A percentile compares a stretch with the other conserved stretches of the same genome.
phyloP scores from a whole-genome alignment of 1,284 basidiomycete species.

The Exobasidium cylindrosporum region DNA sequence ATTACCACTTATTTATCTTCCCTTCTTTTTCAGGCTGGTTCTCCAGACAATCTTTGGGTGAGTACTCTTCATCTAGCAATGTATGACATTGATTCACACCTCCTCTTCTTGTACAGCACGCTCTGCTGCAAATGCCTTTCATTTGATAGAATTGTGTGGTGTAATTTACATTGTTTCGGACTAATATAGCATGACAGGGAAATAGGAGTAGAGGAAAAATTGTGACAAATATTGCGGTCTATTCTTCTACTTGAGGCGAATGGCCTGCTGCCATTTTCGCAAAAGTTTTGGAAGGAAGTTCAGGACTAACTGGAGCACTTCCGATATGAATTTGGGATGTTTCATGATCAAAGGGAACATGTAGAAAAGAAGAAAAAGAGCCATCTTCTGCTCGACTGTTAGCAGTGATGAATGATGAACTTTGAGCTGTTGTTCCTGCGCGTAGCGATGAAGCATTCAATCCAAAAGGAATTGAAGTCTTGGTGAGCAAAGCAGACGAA shows the following conservation, averaged over 20 bases:
- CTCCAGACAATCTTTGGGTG: too few relatives aligned
- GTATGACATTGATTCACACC: too few relatives aligned
- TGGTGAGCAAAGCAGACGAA: neutral
- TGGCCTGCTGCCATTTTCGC: neutral
- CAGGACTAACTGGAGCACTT: neutral
- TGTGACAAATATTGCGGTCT: too few relatives aligned
- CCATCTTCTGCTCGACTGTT: neutral
- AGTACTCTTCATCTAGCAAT: too few relatives aligned
- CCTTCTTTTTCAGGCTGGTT: too few relatives aligned
- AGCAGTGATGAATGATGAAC: neutral
- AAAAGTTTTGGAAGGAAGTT: neutral
- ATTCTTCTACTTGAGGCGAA: neutral
- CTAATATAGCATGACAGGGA: too few relatives aligned
- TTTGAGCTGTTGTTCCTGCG: constrained; percentile 1
- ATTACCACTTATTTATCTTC: too few relatives aligned
- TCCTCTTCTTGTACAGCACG: too few relatives aligned
- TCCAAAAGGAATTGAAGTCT: constrained; percentile 4
- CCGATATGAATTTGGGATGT: neutral
- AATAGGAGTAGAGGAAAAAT: too few relatives aligned
- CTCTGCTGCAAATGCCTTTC: too few relatives aligned
- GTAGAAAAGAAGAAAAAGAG: neutral
- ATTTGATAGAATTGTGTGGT: too few relatives aligned
- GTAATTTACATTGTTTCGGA: too few relatives aligned
- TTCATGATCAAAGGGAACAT: neutral
- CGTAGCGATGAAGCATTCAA: neutral